phyloP scores from a whole-genome alignment of 2,329 filamentous ascomycete genomes.

The Ampelomyces quisqualis region DNA sequence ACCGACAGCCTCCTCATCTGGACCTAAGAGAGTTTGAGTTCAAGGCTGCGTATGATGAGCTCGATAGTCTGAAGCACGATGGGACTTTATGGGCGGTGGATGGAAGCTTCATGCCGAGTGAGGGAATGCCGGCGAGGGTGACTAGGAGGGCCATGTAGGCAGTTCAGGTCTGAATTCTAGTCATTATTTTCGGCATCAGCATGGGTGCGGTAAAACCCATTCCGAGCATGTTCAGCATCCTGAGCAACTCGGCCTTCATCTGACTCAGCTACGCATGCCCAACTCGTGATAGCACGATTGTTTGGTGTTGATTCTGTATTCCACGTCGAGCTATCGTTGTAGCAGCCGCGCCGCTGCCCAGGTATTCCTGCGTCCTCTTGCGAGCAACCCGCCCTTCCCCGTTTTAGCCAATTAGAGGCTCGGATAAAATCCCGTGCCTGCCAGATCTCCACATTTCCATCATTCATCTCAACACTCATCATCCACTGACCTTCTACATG shows the following conservation, averaged over 20 bases:
- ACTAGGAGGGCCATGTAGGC: slow-evolving; percentile 10
- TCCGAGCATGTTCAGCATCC: no score
- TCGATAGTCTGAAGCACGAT: slow-evolving; percentile 13
- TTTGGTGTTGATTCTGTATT: no score
- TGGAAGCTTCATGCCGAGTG: slow-evolving; percentile 17
- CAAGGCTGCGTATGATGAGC: slow-evolving; percentile 14
- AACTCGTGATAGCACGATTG: no score
- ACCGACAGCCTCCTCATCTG: slow-evolving; percentile 19
- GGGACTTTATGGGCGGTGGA: slow-evolving; percentile 23
- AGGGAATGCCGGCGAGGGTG: slow-evolving; percentile 28
- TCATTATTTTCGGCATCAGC: no score
- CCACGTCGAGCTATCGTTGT: no score
- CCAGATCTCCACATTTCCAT: slow-evolving; percentile 5
- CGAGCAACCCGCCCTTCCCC: neutral
- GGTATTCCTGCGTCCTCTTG: no score
- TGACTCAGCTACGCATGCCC: no score
- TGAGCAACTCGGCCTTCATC: no score
- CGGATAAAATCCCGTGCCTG: slow-evolving; percentile 19
- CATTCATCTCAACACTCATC: slow-evolving; percentile 10
- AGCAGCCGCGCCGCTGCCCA: no score
- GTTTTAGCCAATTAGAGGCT: slow-evolving; percentile 17
- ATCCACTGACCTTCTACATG: slow-evolving; percentile 19
- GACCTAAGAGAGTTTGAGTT: slow-evolving; percentile 32
- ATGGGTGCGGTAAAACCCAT: no score
- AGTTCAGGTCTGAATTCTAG: neutral